These are phyloP conservation scores for Pseudevernia furfuracea DNA, from an alignment of 495 filamentous ascomycete species.

Conservation along the genomic window DNA sequence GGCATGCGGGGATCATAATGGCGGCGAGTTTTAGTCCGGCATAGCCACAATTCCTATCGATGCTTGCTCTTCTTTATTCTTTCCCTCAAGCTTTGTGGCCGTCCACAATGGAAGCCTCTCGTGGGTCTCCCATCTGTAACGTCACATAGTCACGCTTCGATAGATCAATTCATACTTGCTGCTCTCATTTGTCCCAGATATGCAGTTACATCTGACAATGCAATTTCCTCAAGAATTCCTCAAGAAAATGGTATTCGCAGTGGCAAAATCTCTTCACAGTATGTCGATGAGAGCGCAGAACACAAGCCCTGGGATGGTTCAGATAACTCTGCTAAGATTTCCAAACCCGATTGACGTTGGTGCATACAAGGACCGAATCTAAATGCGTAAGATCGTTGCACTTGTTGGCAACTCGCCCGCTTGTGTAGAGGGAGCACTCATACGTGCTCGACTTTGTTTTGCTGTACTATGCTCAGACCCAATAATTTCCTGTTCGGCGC, in stretches of 20 bases:
- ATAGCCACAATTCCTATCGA: not conserved
- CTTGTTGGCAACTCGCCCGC: not conserved
- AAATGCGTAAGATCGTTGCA: not conserved
- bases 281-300: not conserved
- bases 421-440: not conserved
- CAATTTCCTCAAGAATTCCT: not conserved
- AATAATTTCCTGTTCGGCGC: not conserved
- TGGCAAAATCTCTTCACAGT: not conserved
- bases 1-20: not conserved
- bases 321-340: not conserved
- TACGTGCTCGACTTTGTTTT: not conserved
- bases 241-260: not conserved
- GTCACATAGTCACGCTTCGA: conserved; percentile 1
- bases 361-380: not conserved
- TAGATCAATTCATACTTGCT: not conserved
- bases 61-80: not conserved
- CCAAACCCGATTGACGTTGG: not conserved
- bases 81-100: not conserved
- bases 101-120: not conserved
- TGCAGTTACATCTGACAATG: not conserved
- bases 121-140: not conserved
- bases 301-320: not conserved
- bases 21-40: not conserved
- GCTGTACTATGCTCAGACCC: not conserved
- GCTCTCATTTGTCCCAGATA: not conserved